Conservation (phyloP, 345 rosid species). For the Brassica juncea region DNA sequence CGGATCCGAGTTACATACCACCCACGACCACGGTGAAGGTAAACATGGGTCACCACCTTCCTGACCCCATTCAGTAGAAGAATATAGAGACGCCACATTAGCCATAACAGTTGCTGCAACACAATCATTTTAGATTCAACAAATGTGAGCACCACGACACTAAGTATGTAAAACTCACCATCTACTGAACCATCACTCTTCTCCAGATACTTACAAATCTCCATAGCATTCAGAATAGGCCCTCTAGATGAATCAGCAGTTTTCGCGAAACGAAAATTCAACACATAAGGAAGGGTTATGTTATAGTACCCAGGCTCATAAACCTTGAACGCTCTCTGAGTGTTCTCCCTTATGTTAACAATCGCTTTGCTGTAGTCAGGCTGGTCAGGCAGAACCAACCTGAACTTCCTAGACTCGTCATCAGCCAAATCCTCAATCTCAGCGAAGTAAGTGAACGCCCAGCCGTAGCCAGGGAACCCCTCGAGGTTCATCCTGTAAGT, state of each 20-base stretch:
- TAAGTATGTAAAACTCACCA: slow-evolving; percentile 48
- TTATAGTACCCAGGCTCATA: slow-evolving; percentile 89
- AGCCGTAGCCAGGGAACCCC: slow-evolving; percentile 91
- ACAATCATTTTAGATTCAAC: slow-evolving; percentile 26
- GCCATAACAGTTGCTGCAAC: slow-evolving; percentile 58
- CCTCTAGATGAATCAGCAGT: slow-evolving; percentile 87
- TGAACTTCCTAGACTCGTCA: slow-evolving; percentile 79
- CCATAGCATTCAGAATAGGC: slow-evolving; percentile 95
- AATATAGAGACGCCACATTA: slow-evolving; percentile 50
- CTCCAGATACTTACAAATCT: slow-evolving; percentile 71
- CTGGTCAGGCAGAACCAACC: slow-evolving; percentile 67
- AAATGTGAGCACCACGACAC: slow-evolving; percentile 19
- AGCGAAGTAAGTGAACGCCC: slow-evolving; percentile 88
- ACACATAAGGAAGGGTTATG: slow-evolving; percentile 77
- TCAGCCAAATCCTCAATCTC: slow-evolving; percentile 83
- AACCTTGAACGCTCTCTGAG: slow-evolving; percentile 68
- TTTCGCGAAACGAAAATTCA: slow-evolving; percentile 73
- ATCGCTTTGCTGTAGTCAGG: slow-evolving; percentile 75
- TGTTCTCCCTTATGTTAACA: slow-evolving; percentile 91
- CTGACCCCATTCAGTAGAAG: slow-evolving; percentile 75
- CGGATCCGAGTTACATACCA: slow-evolving; percentile 67
- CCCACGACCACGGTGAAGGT: slow-evolving; percentile 97
- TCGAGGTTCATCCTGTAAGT: slow-evolving; percentile 87
- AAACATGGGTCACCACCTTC: slow-evolving; percentile 98
- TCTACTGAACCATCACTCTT: slow-evolving; percentile 76